Conservation (phyloP, 495 filamentous ascomycete genomes). For the Aspergillus diversus region DNA sequence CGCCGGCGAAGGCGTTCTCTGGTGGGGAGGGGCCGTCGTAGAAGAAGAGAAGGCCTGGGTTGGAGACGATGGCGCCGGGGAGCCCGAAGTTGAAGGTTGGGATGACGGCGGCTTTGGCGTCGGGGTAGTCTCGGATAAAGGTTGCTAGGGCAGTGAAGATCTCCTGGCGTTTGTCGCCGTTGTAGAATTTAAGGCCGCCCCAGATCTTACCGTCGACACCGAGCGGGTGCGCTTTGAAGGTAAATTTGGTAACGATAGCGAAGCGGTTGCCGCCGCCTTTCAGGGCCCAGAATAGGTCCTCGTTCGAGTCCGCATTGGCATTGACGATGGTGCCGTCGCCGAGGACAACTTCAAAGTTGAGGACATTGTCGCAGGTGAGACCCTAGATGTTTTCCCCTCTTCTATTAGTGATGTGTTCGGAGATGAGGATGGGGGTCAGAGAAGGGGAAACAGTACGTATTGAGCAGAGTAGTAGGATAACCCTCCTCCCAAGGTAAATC, state of each 20-base stretch:
- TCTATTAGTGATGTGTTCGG: no score
- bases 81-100: constrained; percentile 42
- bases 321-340: constrained; percentile 30
- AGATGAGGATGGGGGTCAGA: no score
- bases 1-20: constrained; percentile 38
- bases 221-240: constrained; percentile 46
- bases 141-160: constrained; percentile 45
- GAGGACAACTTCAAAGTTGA: constrained; percentile 32
- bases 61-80: constrained; percentile 6
- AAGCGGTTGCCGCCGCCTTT: constrained; percentile 38
- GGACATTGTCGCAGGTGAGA: constrained; percentile 39
- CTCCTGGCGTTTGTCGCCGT: constrained; percentile 27
- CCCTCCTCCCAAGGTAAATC: constrained; percentile 37
- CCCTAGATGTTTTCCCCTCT: constrained; percentile 23
- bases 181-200: constrained; percentile 39
- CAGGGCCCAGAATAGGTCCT: constrained; percentile 37
- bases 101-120: constrained; percentile 47
- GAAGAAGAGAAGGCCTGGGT: constrained; percentile 40
- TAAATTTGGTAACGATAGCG: constrained; percentile 46
- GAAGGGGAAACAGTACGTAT: constrained; percentile 13
- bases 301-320: constrained; percentile 29
- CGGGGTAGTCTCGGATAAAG: constrained; percentile 43
- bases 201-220: constrained; percentile 36
- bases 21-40: constrained; percentile 54
- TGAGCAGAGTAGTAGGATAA: constrained; percentile 24